A percentile compares a stretch with the other conserved stretches of the same genome.
Evolutionary conservation across 495 filamentous ascomycete species (phyloP).

Genomic region (Xylaria acuta): DNA sequence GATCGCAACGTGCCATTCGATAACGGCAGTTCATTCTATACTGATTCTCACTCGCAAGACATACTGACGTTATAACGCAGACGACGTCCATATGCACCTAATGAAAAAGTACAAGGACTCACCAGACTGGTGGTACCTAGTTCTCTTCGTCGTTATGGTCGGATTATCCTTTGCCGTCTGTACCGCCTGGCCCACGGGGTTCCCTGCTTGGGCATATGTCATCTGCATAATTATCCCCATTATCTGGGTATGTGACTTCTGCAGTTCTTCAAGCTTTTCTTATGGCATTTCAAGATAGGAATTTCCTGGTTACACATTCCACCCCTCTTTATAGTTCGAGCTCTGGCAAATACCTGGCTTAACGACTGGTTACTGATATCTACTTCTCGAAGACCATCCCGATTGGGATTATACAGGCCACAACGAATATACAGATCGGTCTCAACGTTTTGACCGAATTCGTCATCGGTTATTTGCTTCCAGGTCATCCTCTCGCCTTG

Average conservation of each 20-base stretch:
- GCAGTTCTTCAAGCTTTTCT: neutral
- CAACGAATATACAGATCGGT: slow-evolving; percentile 71
- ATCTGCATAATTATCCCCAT: slow-evolving; percentile 63
- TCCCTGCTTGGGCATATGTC: slow-evolving; percentile 70
- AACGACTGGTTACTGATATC: neutral
- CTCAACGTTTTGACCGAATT: slow-evolving; percentile 74
- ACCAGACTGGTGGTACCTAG: slow-evolving; percentile 62
- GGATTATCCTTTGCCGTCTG: slow-evolving; percentile 58
- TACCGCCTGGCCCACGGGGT: slow-evolving; percentile 66
- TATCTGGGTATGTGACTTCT: slow-evolving; percentile 43
- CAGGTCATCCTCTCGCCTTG: slow-evolving; percentile 59
- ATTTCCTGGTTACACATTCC: neutral
- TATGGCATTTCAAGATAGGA: neutral
- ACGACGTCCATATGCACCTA: slow-evolving; percentile 69
- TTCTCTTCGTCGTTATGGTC: slow-evolving; percentile 51
- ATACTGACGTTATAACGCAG: slow-evolving; percentile 29
- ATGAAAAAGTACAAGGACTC: slow-evolving; percentile 65
- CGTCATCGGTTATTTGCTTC: slow-evolving; percentile 71
- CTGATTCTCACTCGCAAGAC: neutral
- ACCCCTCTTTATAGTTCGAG: neutral
- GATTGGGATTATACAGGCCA: slow-evolving; percentile 65
- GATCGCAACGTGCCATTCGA: neutral
- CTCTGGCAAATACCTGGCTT: neutral
- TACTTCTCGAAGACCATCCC: slow-evolving; percentile 48
- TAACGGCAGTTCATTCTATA: neutral